Conservation (phyloP, 129 eudicot genomes). For the Calendula officinalis region DNA sequence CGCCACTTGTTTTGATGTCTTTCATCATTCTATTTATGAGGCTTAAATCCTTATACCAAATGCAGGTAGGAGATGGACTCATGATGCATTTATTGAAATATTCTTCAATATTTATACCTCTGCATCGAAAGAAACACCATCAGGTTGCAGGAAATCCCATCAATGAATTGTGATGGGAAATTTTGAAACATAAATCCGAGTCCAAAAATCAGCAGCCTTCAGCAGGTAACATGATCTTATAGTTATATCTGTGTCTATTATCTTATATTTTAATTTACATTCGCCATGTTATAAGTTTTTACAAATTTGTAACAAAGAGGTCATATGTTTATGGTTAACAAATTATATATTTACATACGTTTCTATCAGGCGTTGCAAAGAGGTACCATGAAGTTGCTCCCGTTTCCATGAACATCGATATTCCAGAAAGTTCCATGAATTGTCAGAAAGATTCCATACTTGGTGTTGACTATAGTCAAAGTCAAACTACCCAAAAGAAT, state of each 20-base stretch:
- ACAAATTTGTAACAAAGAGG: too few species aligned
- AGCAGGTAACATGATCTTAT: conserved; percentile 17
- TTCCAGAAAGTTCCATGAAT: conserved; percentile 26
- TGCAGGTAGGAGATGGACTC: conserved; percentile 78
- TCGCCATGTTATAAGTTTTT: too few species aligned
- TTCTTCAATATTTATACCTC: conserved; percentile 63
- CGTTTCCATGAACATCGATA: conserved; percentile 20
- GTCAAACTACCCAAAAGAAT: conserved; percentile 24
- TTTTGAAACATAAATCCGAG: conserved; percentile 23
- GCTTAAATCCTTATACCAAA: conserved; percentile 2
- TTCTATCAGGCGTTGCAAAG: conserved; percentile 34
- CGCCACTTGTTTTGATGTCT: background rate
- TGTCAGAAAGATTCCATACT: conserved; percentile 19
- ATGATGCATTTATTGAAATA: conserved; percentile 59
- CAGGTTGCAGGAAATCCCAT: conserved; percentile 72
- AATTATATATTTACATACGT: background rate
- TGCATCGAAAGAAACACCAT: conserved; percentile 47
- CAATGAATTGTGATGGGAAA: conserved; percentile 34
- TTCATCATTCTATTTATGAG: background rate
- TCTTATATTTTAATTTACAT: too few species aligned
- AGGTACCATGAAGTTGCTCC: conserved; percentile 22
- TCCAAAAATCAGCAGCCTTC: conserved; percentile 26
- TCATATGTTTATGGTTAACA: conserved; percentile 7
- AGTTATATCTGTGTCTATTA: background rate
- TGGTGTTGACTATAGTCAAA: conserved; percentile 12